A percentile compares a stretch with the other conserved stretches of the same genome.
phyloP scores from a whole-genome alignment of 257 asterid genomes.

The Lycium ferocissimum region DNA sequence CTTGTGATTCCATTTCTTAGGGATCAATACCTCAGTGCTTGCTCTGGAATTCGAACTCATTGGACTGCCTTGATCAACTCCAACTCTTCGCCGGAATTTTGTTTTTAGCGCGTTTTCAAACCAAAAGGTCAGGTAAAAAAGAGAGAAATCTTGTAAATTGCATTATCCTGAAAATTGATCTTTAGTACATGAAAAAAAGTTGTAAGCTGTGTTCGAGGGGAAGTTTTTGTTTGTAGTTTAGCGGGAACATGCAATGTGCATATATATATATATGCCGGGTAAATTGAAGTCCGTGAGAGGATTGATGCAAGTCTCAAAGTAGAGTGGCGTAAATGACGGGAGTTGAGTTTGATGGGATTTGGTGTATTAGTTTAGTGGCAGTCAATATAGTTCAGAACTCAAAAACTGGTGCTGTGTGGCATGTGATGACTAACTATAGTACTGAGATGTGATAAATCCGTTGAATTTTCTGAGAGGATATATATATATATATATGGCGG shows the following conservation, averaged over 20 bases:
- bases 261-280: neutral
- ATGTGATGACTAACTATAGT: neutral
- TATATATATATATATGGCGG: too few relatives aligned
- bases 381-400: neutral
- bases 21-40: conserved; percentile 43
- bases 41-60: conserved; percentile 23
- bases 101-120: neutral
- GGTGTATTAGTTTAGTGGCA: too few relatives aligned
- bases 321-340: neutral
- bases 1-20: conserved; percentile 33
- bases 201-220: neutral
- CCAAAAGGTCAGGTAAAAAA: too few relatives aligned
- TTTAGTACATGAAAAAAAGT: neutral
- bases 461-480: too few relatives aligned
- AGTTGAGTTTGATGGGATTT: conserved; percentile 5
- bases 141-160: too few relatives aligned
- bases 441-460: too few relatives aligned
- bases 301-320: neutral
- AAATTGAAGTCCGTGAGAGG: neutral
- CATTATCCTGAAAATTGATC: neutral
- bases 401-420: neutral
- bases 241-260: neutral
- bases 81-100: too few relatives aligned
- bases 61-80: conserved; percentile 24
- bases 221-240: neutral